phyloP scores from a whole-genome alignment of 768 basidiomycete species.

The Termitomyces sp. region DNA sequence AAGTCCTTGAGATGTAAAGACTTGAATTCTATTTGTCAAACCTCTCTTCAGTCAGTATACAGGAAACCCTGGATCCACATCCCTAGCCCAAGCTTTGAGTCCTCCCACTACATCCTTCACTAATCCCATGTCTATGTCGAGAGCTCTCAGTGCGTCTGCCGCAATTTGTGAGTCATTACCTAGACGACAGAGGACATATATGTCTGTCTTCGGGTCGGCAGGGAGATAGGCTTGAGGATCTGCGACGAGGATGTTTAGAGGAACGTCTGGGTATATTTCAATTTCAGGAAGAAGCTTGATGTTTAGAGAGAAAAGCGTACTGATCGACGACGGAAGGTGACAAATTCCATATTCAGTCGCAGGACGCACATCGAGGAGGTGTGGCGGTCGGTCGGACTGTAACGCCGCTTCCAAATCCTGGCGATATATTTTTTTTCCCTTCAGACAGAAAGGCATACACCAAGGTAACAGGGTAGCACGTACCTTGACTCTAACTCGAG shows the following conservation, averaged over 20 bases:
- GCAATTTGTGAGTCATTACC: conserved; percentile 95
- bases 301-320: conserved; percentile 31
- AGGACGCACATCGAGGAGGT: conserved; percentile 77
- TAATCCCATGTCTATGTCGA: conserved; percentile 20
- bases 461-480: background rate
- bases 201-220: conserved; percentile 18
- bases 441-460: background rate
- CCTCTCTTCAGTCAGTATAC: conserved; percentile 47
- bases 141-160: conserved; percentile 51
- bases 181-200: conserved; percentile 73
- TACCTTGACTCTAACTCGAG: conserved; percentile 43
- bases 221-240: conserved; percentile 47
- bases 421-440: no score
- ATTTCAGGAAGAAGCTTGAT: no score
- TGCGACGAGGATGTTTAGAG: conserved; percentile 58
- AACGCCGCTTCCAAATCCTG: conserved; percentile 26
- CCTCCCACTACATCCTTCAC: conserved; percentile 80
- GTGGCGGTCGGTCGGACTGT: conserved; percentile 19
- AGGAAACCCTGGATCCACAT: conserved; percentile 75
- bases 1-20: background rate
- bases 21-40: background rate
- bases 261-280: conserved; percentile 43
- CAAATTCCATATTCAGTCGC: conserved; percentile 84
- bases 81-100: conserved; percentile 68
- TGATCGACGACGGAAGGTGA: conserved; percentile 64